phyloP scores from a whole-genome alignment of 495 filamentous ascomycete species.

The Aspergillus coremiiformis region DNA sequence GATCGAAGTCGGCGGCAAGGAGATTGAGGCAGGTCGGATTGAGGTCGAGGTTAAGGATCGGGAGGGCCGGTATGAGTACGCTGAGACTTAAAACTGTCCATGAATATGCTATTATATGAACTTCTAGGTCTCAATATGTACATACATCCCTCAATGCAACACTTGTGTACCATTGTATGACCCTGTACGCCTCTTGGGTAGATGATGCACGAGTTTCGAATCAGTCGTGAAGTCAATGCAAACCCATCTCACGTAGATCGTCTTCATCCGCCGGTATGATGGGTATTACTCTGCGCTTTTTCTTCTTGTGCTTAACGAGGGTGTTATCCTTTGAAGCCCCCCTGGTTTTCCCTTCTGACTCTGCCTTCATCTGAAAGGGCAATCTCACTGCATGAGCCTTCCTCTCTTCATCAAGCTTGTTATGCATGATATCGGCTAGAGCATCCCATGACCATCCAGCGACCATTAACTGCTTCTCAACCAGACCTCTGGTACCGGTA shows the following conservation, averaged over 20 bases:
- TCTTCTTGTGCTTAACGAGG: not conserved
- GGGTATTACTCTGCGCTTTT: constrained; percentile 13
- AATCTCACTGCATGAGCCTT: not conserved
- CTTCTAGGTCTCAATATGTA: not conserved
- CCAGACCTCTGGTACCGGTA: not conserved
- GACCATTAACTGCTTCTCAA: constrained; percentile 16
- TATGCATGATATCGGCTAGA: constrained; percentile 3
- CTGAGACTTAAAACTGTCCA: constrained; percentile 31
- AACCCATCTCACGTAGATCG: constrained; percentile 4
- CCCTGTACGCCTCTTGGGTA: not conserved
- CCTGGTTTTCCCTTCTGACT: not conserved
- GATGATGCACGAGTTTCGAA: not conserved
- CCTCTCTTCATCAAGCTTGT: not conserved
- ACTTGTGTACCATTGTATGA: not conserved
- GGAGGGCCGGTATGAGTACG: constrained; percentile 42
- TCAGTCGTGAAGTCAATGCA: not conserved
- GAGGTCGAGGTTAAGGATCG: constrained; percentile 75
- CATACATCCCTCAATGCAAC: constrained; percentile 3
- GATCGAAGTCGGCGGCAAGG: constrained; percentile 71
- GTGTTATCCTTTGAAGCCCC: not conserved
- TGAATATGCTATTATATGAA: not conserved
- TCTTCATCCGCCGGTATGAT: constrained; percentile 20
- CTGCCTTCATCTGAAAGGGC: not conserved
- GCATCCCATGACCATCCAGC: constrained; percentile 21
- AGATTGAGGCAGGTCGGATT: constrained; percentile 78